Evolutionary conservation across 352 stramenopile genomes (phyloP).

Genomic region (Pythium insidiosum): DNA sequence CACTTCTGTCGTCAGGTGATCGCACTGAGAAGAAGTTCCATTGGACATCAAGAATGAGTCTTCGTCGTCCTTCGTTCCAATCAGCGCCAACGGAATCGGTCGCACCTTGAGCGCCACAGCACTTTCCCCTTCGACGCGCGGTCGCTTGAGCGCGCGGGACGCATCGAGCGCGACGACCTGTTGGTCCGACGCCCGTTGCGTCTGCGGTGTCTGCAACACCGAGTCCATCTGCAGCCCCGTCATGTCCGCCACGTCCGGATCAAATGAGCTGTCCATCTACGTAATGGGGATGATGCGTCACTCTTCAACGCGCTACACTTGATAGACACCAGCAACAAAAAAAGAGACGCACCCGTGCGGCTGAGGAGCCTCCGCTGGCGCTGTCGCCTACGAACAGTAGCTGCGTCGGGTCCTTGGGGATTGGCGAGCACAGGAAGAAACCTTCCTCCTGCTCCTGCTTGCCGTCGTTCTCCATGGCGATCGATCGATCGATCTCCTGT

Average conservation of each 20-base stretch:
- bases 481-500: too few species aligned
- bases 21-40: constrained; percentile 32
- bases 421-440: constrained; percentile 71
- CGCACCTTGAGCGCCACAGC: constrained; percentile 45
- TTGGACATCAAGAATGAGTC: too few species aligned
- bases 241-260: constrained; percentile 26
- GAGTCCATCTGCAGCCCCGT: constrained; percentile 1
- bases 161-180: neutral
- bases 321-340: too few species aligned
- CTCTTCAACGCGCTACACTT: neutral
- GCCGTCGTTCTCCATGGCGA: too few species aligned
- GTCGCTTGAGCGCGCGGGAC: constrained; percentile 22
- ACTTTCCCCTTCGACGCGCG: constrained; percentile 51
- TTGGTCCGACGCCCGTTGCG: neutral
- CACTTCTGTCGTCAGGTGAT: constrained; percentile 40
- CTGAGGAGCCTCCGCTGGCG: neutral
- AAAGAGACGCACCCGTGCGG: too few species aligned
- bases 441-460: too few species aligned
- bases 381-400: constrained; percentile 41
- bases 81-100: neutral
- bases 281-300: neutral
- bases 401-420: constrained; percentile 50
- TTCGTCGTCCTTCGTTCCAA: neutral
- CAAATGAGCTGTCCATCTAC: constrained; percentile 21
- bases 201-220: neutral